A percentile compares a stretch with the other conserved stretches of the same genome.
Evolutionary conservation across 176 grass and related monocot species (phyloP).

Genomic region (Oryza punctata): DNA sequence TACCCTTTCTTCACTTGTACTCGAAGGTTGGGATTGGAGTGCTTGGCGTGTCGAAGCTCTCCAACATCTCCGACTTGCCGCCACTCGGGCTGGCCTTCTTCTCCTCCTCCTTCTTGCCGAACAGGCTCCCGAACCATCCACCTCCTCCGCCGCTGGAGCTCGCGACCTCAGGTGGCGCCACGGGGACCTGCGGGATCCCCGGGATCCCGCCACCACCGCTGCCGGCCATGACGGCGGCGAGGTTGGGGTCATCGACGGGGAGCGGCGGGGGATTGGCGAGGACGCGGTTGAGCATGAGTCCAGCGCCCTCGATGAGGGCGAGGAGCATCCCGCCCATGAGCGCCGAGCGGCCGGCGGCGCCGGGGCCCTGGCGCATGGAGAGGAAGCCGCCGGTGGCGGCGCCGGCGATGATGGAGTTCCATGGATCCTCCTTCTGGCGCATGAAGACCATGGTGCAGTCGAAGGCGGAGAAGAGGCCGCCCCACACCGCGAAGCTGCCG

Average conservation of each 20-base stretch:
- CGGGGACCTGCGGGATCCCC: slow-evolving; percentile 20
- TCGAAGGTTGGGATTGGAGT: slow-evolving; percentile 78
- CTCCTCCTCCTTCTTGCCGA: slow-evolving; percentile 71
- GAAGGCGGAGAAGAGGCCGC: slow-evolving; percentile 97
- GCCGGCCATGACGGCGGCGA: slow-evolving; percentile 36
- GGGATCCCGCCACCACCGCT: slow-evolving; percentile 6
- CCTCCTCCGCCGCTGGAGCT: slow-evolving; percentile 23
- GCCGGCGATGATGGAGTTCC: slow-evolving; percentile 96
- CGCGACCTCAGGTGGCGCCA: slow-evolving; percentile 8
- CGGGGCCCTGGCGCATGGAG: slow-evolving; percentile 76
- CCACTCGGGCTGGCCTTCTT: slow-evolving; percentile 37
- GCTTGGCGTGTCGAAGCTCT: slow-evolving; percentile 80
- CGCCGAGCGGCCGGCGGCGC: slow-evolving; percentile 58
- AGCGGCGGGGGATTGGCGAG: slow-evolving; percentile 58
- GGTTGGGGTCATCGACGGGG: slow-evolving; percentile 55
- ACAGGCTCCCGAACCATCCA: slow-evolving; percentile 57
- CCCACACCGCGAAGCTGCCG: slow-evolving; percentile 99
- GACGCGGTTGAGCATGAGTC: slow-evolving; percentile 92
- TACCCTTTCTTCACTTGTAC: slow-evolving; percentile 68
- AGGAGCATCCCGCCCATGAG: slow-evolving; percentile 80
- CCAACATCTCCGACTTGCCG: slow-evolving; percentile 75
- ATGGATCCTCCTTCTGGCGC: slow-evolving; percentile 95
- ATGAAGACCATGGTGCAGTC: slow-evolving; percentile 98
- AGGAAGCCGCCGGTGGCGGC: slow-evolving; percentile 91
- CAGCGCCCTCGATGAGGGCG: slow-evolving; percentile 93